phyloP scores from a whole-genome alignment of 768 basidiomycete species.

The Fomitopsis pulvina region DNA sequence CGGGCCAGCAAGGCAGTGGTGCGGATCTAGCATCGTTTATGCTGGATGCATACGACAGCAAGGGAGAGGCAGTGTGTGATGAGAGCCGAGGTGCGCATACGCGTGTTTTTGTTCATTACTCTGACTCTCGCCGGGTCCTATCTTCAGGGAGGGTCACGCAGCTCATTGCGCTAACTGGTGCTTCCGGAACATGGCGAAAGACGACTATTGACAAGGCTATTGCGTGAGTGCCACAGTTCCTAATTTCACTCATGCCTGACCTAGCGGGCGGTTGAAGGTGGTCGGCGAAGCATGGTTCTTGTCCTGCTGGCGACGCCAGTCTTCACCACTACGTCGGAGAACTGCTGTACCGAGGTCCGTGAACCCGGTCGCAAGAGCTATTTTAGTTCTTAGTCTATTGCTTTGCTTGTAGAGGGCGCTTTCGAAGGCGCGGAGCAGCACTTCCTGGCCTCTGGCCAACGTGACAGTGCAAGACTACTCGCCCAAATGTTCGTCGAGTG shows the following conservation, averaged over 20 bases:
- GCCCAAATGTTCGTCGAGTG: conserved; percentile 87
- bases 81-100: conserved; percentile 64
- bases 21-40: conserved; percentile 78
- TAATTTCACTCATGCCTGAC: neutral
- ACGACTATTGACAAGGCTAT: conserved; percentile 80
- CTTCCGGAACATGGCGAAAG: conserved; percentile 83
- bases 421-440: conserved; percentile 77
- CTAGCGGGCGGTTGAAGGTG: conserved; percentile 45
- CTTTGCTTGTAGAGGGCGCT: conserved; percentile 49
- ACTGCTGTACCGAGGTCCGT: conserved; percentile 73
- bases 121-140: neutral
- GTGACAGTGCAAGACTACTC: conserved; percentile 81
- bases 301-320: conserved; percentile 82
- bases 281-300: conserved; percentile 72
- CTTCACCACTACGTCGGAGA: conserved; percentile 90
- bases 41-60: conserved; percentile 76
- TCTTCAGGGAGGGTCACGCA: conserved; percentile 78
- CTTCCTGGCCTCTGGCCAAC: conserved; percentile 78
- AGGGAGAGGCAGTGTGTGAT: conserved; percentile 65
- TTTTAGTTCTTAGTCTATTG: neutral
- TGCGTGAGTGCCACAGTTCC: conserved; percentile 46
- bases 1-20: conserved; percentile 84
- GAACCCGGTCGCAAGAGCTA: neutral
- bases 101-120: neutral
- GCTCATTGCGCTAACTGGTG: conserved; percentile 79